A percentile compares a stretch with the other conserved stretches of the same genome.
Evolutionary conservation across 352 stramenopile genomes (phyloP).

Genomic region (Globisporangium solare): DNA sequence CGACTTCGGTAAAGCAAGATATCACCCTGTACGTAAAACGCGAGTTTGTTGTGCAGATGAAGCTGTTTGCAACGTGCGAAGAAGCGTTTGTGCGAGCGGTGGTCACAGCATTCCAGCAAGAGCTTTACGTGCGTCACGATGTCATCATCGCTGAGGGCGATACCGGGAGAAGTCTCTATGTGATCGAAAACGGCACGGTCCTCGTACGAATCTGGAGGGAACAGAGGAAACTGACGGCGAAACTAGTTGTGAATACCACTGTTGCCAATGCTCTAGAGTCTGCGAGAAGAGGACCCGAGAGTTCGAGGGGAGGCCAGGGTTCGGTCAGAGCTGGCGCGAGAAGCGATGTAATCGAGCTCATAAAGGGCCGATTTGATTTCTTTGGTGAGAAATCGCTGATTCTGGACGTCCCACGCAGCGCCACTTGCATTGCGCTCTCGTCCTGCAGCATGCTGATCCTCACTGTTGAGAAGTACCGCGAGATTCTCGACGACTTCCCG

Average conservation of each 20-base stretch:
- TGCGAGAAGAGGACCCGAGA: neutral
- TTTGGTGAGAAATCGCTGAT: constrained; percentile 47
- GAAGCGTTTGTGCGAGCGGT: constrained; percentile 53
- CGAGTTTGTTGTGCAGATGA: constrained; percentile 56
- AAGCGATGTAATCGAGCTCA: constrained; percentile 21
- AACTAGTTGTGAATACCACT: too few species aligned
- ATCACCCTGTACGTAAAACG: constrained; percentile 29
- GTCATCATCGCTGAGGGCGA: constrained; percentile 69
- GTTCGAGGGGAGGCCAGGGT: neutral
- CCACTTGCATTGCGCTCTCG: constrained; percentile 36
- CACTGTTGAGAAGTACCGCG: constrained; percentile 37
- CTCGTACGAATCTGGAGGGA: constrained; percentile 25
- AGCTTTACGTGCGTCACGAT: constrained; percentile 72
- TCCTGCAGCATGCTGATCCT: constrained; percentile 41
- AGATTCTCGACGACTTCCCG: constrained; percentile 42
- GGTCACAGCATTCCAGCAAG: constrained; percentile 57
- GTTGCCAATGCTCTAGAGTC: too few species aligned
- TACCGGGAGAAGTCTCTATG: constrained; percentile 53
- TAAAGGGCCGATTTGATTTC: constrained; percentile 40
- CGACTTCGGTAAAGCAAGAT: constrained; percentile 24
- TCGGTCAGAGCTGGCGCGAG: neutral
- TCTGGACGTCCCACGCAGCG: constrained; percentile 34
- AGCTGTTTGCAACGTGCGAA: constrained; percentile 54
- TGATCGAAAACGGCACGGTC: constrained; percentile 53
- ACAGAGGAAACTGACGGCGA: neutral